These are phyloP conservation scores for Colletotrichum australisinense DNA, from an alignment of 2,329 filamentous ascomycete genomes.

Conservation along the genomic window DNA sequence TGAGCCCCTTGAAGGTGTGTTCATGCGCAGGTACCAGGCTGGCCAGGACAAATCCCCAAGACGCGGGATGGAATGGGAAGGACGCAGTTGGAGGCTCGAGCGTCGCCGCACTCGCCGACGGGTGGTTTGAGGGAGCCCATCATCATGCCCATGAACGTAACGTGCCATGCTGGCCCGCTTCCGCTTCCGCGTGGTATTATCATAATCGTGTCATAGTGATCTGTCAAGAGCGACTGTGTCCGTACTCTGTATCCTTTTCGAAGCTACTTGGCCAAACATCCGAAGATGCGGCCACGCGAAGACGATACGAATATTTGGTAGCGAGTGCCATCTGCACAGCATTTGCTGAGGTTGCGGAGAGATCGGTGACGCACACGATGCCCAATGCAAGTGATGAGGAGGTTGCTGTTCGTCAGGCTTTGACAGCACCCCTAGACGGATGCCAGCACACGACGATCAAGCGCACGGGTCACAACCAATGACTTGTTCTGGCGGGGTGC, in stretches of 20 bases:
- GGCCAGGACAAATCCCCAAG: neutral
- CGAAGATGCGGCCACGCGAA: neutral
- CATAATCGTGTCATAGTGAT: constrained; percentile 10
- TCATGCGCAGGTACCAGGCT: constrained; percentile 21
- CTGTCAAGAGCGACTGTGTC: neutral
- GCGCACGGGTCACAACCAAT: constrained; percentile 30
- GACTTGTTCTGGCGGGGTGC: constrained; percentile 14
- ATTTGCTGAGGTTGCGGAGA: neutral
- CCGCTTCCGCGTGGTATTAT: constrained; percentile 1
- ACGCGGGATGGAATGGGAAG: constrained; percentile 10
- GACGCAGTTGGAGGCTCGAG: constrained; percentile 17
- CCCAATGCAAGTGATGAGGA: constrained; percentile 21
- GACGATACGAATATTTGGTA: neutral
- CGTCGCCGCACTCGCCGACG: constrained; percentile 15
- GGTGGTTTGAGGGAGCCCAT: constrained; percentile 30
- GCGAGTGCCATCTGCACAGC: constrained; percentile 7
- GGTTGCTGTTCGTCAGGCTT: constrained; percentile 22
- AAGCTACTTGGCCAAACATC: neutral
- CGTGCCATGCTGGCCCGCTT: neutral
- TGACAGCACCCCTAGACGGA: constrained; percentile 20
- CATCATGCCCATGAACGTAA: neutral
- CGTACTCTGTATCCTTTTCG: neutral
- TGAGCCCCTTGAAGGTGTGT: constrained; percentile 13
- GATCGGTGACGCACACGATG: constrained; percentile 16
- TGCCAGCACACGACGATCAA: constrained; percentile 35